These are phyloP conservation scores for Onygena corvina DNA, from an alignment of 2,329 filamentous ascomycete species.

Conservation along the genomic window DNA sequence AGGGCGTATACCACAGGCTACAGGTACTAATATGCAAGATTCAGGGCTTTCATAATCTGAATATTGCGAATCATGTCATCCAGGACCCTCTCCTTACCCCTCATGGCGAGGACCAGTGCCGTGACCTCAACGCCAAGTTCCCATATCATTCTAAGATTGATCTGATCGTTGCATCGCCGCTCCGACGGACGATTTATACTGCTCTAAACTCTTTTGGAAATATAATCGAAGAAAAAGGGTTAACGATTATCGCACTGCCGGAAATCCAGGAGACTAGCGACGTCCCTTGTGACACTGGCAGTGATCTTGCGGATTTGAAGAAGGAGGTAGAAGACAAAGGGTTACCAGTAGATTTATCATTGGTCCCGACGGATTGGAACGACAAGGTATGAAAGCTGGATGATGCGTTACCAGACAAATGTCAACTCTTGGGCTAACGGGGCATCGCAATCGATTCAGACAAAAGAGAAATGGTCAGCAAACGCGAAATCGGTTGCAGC, in stretches of 20 bases:
- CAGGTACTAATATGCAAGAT: background rate
- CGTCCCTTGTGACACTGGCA: slow-evolving; percentile 65
- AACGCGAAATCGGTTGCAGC: slow-evolving; percentile 43
- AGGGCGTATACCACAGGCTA: background rate
- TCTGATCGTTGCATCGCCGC: slow-evolving; percentile 63
- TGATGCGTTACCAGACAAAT: background rate
- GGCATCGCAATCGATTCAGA: slow-evolving; percentile 18
- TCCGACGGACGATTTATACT: slow-evolving; percentile 71
- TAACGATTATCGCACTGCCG: slow-evolving; percentile 54
- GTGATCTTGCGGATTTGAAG: slow-evolving; percentile 41
- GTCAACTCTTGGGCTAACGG: background rate
- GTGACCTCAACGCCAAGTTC: slow-evolving; percentile 49
- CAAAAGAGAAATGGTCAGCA: slow-evolving; percentile 35
- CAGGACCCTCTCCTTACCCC: slow-evolving; percentile 69
- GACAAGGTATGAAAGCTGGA: slow-evolving; percentile 45
- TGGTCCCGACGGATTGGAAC: slow-evolving; percentile 58
- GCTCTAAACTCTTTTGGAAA: slow-evolving; percentile 57
- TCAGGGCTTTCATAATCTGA: slow-evolving; percentile 72
- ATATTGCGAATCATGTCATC: slow-evolving; percentile 54
- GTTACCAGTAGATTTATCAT: slow-evolving; percentile 49
- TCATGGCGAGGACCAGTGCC: slow-evolving; percentile 65
- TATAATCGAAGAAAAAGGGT: slow-evolving; percentile 35
- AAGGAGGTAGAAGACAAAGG: slow-evolving; percentile 47
- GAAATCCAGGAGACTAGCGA: slow-evolving; percentile 67
- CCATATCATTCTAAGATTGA: slow-evolving; percentile 53